Evolutionary conservation across 2,329 filamentous ascomycete species (phyloP), one percentile per base, ranked within the genome.

Genomic region (Alternaria arborescens): DNA sequence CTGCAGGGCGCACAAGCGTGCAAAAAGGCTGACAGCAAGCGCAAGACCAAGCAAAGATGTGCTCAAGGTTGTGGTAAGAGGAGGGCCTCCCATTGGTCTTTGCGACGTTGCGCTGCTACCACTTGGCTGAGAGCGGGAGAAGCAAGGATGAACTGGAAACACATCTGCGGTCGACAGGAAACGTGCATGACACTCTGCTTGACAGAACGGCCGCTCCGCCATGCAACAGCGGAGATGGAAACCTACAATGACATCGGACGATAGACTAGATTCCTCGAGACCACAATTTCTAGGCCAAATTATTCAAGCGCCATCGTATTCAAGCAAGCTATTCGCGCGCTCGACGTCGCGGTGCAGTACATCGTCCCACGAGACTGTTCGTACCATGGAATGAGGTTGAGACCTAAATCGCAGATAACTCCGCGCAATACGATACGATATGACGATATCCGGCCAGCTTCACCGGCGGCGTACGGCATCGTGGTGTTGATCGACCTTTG

Each of bases 151-250:
- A 40, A 47, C 43, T 44, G 53, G 58, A 52, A 60, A 56, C 58
- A 46, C 52, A 10, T 24, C 18, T 56, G 52, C 40, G 41, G 40
- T 47, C 30, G 40, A 47, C 18, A 36, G 41, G 47, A 56, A 60
- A 57, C 58, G 47, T 36, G 46, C 34, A n/a, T 47, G 46, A 60
- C 26, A 57, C 53, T 44, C 52, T 57, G 46, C 26, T 40, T 52
- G 46, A 60, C 55, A 42, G 46, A 36, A 47, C 47, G 41, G 32
- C 53, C 58, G 58, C 58, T 38, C 46, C 46, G 46, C 20, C 30
- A 36, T 50, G 46, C 30, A 36, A 50, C 24, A 20, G 30, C 20
- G 30, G 46, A 20, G 20, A n/a, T 50, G 32, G 46, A 50, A 36
- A 38, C 46, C 30, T 48, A 36, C 46, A 22, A 34, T 24, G 46